A percentile compares a stretch with the other conserved stretches of the same genome.
phyloP scores from a whole-genome alignment of 2,329 filamentous ascomycete species.

The Ceratocystis harringtonii region DNA sequence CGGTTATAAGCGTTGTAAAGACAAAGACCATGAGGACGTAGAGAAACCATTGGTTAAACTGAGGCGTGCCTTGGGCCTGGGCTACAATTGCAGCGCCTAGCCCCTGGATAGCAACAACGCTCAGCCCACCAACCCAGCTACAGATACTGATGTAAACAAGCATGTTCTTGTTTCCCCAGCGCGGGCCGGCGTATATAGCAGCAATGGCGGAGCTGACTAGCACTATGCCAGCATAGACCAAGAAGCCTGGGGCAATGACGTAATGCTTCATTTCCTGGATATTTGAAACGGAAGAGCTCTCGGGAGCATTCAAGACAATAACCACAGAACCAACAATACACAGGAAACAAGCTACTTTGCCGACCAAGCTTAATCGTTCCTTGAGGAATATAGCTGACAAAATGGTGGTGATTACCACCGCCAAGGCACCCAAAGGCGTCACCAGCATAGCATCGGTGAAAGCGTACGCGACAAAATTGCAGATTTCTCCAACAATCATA shows the following conservation, averaged over 20 bases:
- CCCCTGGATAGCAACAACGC: constrained; percentile 88
- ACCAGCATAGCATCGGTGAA: constrained; percentile 95
- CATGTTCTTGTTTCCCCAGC: constrained; percentile 94
- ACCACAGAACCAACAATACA: constrained; percentile 88
- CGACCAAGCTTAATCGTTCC: constrained; percentile 85
- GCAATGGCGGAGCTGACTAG: constrained; percentile 57
- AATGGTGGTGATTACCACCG: constrained; percentile 82
- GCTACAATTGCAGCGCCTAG: constrained; percentile 82
- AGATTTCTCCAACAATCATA: constrained; percentile 93
- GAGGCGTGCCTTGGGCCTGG: constrained; percentile 62
- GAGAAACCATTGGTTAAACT: constrained; percentile 96
- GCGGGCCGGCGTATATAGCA: constrained; percentile 67
- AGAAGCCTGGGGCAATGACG: constrained; percentile 73
- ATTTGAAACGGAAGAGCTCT: constrained; percentile 65
- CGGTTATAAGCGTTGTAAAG: constrained; percentile 70
- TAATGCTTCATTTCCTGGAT: constrained; percentile 89
- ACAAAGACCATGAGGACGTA: constrained; percentile 89
- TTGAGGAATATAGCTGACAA: constrained; percentile 91
- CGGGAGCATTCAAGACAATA: constrained; percentile 85
- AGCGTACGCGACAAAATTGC: constrained; percentile 93
- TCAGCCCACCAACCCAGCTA: constrained; percentile 84
- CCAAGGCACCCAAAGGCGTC: constrained; percentile 77
- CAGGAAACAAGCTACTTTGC: constrained; percentile 88
- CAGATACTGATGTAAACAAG: constrained; percentile 93
- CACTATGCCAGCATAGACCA: constrained; percentile 71